A percentile compares a stretch with the other conserved stretches of the same genome.
These are phyloP conservation scores for Akebia trifoliata DNA, from an alignment of 164 flowering plant species.

Conservation along the genomic window DNA sequence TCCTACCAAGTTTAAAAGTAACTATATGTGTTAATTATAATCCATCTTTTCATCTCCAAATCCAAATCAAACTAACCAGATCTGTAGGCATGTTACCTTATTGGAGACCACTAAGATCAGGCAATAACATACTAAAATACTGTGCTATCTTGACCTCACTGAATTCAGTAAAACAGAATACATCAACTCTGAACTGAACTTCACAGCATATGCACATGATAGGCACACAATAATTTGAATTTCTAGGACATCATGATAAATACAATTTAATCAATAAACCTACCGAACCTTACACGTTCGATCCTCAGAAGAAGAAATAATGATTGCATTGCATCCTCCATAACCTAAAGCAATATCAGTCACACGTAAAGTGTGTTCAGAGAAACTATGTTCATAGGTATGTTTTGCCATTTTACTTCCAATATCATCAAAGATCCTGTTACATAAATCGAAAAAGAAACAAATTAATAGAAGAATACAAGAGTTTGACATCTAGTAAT, in stretches of 20 bases:
- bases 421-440: constrained; percentile 62
- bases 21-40: no score
- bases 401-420: constrained; percentile 30
- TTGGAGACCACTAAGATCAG: no score
- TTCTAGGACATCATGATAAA: background rate
- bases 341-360: constrained; percentile 64
- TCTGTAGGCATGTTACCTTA: no score
- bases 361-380: constrained; percentile 55
- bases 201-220: background rate
- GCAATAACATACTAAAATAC: no score
- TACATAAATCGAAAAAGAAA: background rate
- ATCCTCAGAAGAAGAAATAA: constrained; percentile 87
- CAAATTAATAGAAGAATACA: background rate
- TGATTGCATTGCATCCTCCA: constrained; percentile 75
- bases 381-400: constrained; percentile 51
- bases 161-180: no score
- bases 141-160: no score
- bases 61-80: no score
- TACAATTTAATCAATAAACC: background rate
- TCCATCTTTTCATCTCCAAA: no score
- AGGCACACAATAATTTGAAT: constrained; percentile 1
- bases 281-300: constrained; percentile 81
- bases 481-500: background rate
- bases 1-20: no score
- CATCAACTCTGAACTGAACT: no score